Percentiles rank a stretch among this genome's conserved stretches.
Conservation (phyloP, 225 moss, liverwort and hornwort genomes). For the Pseudisothecium myosuroides region DNA sequence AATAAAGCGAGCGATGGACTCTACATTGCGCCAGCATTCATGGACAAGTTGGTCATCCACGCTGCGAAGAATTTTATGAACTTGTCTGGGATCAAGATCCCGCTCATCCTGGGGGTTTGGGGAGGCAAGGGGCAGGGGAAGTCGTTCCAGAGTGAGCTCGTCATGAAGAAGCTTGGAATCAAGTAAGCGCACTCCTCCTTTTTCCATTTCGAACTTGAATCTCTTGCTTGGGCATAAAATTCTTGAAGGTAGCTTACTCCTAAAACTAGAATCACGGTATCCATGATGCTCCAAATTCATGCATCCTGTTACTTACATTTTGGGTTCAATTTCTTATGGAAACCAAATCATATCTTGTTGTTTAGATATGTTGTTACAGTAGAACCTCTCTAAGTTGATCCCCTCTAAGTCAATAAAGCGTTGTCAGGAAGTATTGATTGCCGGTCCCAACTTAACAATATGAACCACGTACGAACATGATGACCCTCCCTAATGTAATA, state of each 20-base stretch:
- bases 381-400: too few relatives aligned
- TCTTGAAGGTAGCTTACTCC: not conserved
- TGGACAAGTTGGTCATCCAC: slow-evolving; percentile 86
- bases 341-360: not conserved
- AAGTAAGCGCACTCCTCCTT: slow-evolving; percentile 15
- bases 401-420: too few relatives aligned
- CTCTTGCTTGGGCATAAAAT: not conserved
- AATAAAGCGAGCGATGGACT: slow-evolving; percentile 59
- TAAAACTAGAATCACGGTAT: not conserved
- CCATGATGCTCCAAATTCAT: not conserved
- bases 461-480: too few relatives aligned
- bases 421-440: too few relatives aligned
- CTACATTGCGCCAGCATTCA: slow-evolving; percentile 91
- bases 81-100: slow-evolving; percentile 79
- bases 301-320: not conserved
- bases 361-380: not conserved
- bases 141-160: slow-evolving; percentile 89
- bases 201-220: not conserved
- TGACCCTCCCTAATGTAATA: too few relatives aligned
- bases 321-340: not conserved
- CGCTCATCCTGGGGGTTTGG: slow-evolving; percentile 93
- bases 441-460: too few relatives aligned
- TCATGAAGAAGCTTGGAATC: slow-evolving; percentile 83
- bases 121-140: slow-evolving; percentile 99
- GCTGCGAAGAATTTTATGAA: slow-evolving; percentile 79